A percentile compares a stretch with the other conserved stretches of the same genome.
These are phyloP conservation scores for Elongisporangium prolatum DNA, from an alignment of 352 stramenopile species.

Conservation along the genomic window DNA sequence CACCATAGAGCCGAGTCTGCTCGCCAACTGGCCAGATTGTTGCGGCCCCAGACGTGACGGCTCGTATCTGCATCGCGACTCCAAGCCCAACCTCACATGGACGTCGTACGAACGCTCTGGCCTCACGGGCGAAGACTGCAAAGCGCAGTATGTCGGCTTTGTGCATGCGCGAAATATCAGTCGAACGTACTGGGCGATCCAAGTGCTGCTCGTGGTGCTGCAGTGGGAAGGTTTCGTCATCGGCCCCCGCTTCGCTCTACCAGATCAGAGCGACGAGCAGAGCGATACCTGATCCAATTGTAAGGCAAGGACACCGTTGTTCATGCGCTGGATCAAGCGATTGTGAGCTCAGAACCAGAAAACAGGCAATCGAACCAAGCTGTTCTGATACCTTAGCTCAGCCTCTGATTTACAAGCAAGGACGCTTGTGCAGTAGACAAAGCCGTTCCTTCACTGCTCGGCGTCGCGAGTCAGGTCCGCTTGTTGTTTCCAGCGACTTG, in stretches of 20 bases:
- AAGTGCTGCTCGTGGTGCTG: constrained; percentile 40
- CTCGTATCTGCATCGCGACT: background rate
- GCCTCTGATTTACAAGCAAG: too few relatives aligned
- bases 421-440: background rate
- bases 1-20: background rate
- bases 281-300: background rate
- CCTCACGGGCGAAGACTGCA: constrained; percentile 17
- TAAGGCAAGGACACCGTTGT: background rate
- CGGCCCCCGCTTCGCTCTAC: constrained; percentile 38
- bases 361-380: too few relatives aligned
- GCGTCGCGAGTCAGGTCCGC: background rate
- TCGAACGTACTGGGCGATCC: constrained; percentile 44
- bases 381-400: too few relatives aligned
- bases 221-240: constrained; percentile 38
- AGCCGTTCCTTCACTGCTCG: background rate
- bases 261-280: background rate
- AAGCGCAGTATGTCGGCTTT: constrained; percentile 30
- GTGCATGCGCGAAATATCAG: constrained; percentile 28
- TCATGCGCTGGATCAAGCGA: background rate
- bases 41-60: background rate
- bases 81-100: background rate
- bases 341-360: too few relatives aligned
- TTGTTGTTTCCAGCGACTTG: background rate
- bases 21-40: background rate
- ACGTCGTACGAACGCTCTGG: background rate